Evolutionary conservation across 2,329 filamentous ascomycete species (phyloP), one percentile per base, ranked within the genome.

Genomic region (Venturia pyrina): DNA sequence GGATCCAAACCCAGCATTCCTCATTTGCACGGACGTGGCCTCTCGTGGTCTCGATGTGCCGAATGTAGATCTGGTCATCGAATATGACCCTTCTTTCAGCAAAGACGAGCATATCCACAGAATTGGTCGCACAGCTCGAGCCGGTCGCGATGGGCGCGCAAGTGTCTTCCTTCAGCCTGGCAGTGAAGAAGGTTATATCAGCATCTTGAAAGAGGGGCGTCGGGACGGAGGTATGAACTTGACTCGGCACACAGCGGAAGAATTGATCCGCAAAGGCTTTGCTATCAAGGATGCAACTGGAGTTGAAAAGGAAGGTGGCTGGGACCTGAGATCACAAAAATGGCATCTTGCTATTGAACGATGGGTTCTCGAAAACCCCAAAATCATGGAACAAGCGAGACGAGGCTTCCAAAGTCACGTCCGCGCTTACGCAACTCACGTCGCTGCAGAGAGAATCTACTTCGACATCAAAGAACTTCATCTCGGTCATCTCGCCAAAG

Each of bases 51-150:
- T 99, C 53, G 95, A 99, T 80, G 85, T 99, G 19, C 93, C 93
- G 0, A 93, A 95, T 63, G 91, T 99, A 63, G 95, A 99, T 75
- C 83, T 97, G 24, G 92, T 99, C 62, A 85, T 99, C 66, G 95
- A 99, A 75, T 98, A 96, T 74, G 95, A 99, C 73, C 93, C 95
- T 0, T 91, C 95, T 2, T 98, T 98, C 77, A 91, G 89, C 73
- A 87, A 91, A 32, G 90, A 93, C 68, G 95, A 99, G 75, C 95
- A 99, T 75, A 84, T 97, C 8, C 95, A 99, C 78, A 89, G 95
- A 66, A 91, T 98, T 65, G 95, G 95, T 65, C 89, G 95, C 75
- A 99, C 95, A 13, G 95, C 95, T 3, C 90, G 95, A 81, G 91
- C 96, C 0, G 95, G 95, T 19, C 89, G 90, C 6, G 85, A 93